A percentile compares a stretch with the other conserved stretches of the same genome.
These are phyloP conservation scores for Sedum album DNA, from an alignment of 164 flowering plant species.

Conservation along the genomic window DNA sequence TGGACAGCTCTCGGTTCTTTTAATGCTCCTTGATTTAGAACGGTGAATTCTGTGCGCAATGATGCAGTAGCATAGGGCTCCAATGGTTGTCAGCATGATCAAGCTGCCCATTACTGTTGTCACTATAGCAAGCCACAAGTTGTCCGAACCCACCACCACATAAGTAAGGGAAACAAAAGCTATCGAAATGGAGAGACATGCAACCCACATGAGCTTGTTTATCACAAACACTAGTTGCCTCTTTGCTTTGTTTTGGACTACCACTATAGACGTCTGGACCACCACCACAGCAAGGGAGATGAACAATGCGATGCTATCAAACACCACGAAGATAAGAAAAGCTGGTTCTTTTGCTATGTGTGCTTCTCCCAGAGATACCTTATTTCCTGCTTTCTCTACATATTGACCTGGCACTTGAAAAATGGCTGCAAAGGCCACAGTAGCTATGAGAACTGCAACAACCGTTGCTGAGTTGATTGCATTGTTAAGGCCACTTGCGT, in stretches of 20 bases:
- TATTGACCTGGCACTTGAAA: conserved; percentile 89
- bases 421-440: conserved; percentile 96
- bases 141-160: conserved; percentile 65
- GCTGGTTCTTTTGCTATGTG: conserved; percentile 52
- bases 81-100: conserved; percentile 80
- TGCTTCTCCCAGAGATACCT: conserved; percentile 56
- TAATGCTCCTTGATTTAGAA: conserved; percentile 55
- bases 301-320: conserved; percentile 78
- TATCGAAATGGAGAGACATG: conserved; percentile 82
- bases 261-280: conserved; percentile 90
- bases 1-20: conserved; percentile 49
- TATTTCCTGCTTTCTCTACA: conserved; percentile 25
- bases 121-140: conserved; percentile 61
- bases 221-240: conserved; percentile 78
- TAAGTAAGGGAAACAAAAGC: conserved; percentile 80
- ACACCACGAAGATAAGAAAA: conserved; percentile 66
- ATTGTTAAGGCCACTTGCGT: conserved; percentile 86
- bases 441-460: conserved; percentile 95
- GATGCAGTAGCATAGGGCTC: conserved; percentile 84
- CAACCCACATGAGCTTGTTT: conserved; percentile 97
- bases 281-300: conserved; percentile 96
- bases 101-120: conserved; percentile 62
- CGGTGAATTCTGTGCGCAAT: conserved; percentile 56
- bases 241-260: conserved; percentile 80
- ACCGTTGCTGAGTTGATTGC: conserved; percentile 89